These are phyloP conservation scores for Vaccinium corymbosum DNA, from an alignment of 148 eudicot genomes.

Conservation along the genomic window DNA sequence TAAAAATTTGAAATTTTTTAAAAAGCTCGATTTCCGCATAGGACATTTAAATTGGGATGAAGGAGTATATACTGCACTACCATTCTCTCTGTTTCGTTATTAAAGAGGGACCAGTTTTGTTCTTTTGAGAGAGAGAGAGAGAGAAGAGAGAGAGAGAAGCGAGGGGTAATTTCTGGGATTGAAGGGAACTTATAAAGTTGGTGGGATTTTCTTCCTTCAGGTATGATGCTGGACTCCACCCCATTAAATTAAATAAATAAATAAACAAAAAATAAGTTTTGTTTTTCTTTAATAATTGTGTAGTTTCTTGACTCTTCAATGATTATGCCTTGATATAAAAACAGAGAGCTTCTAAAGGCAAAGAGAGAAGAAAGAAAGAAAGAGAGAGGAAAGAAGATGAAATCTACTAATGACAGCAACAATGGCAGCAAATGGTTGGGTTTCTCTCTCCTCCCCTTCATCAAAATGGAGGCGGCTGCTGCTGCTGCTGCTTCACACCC, in stretches of 20 bases:
- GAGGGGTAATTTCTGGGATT: not conserved
- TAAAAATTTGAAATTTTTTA: too few relatives aligned
- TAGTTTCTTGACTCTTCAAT: conserved; percentile 28
- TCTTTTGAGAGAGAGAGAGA: conserved; percentile 24
- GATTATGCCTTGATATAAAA: conserved; percentile 26
- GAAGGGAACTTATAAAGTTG: conserved; percentile 8
- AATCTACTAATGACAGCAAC: conserved; percentile 39
- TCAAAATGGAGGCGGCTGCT: conserved; percentile 37
- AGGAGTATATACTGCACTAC: too few relatives aligned
- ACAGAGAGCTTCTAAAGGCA: not conserved
- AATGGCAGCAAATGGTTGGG: conserved; percentile 40
- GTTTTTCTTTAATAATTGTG: conserved; percentile 26
- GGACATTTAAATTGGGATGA: too few relatives aligned
- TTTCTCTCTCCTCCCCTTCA: conserved; percentile 36
- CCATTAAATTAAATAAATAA: not conserved
- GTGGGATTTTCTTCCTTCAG: conserved; percentile 23
- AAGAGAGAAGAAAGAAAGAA: not conserved
- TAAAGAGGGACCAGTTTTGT: conserved; percentile 29
- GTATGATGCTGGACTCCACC: not conserved
- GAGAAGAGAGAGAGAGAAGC: conserved; percentile 8
- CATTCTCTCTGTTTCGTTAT: conserved; percentile 36
- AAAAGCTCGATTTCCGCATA: too few relatives aligned
- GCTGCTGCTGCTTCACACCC: conserved; percentile 10
- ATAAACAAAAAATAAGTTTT: not conserved
- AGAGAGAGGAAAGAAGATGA: conserved; percentile 32